Evolutionary conservation across 2,329 filamentous ascomycete species (phyloP), one percentile per base, ranked within the genome.

Genomic region (Epicoccum sorghinum): DNA sequence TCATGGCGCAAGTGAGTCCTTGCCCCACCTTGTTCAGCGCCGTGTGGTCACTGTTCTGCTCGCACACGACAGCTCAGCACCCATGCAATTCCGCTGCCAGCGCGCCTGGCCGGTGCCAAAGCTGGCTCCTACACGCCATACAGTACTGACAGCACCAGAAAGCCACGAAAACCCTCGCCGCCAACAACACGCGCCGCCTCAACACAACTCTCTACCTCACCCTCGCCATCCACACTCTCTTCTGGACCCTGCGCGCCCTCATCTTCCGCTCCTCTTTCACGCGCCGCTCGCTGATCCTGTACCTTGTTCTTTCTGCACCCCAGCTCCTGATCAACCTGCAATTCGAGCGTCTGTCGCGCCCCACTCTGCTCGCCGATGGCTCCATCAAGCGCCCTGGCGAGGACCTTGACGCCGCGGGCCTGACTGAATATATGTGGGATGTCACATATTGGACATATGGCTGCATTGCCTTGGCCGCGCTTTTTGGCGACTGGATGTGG

Each of bases 341-440:
- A 67, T 88, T 99, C 58, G 95, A 99, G 76, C 83, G 84, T 41
- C 86, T 92, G 7, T 91, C 90, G 10, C 89, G 93, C 8, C 95
- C 95, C 23, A 87, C 81, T 57, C 90, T 88, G 71, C 85, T 86
- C 61, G 73, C 86, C 22, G 62, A 67, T 47, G 75, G 75, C 54
- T 82, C 87, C n/a, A 80, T 98, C 58, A 87, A 85, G 72, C 86
- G 83, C 29, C 81, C 90, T 0, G 93, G 95, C 38, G 93, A 98
- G 73, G 95, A 99, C 74, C 84, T 99, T 46, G 86, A 89, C 47
- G 90, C 91, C 8, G 84, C 88, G 30, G 95, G 95, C 4, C 78
- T 99, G 79, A 98, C 93, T 9, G 95, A 97, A 78, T 98, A 96
- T 80, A 91, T 98, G 89, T 99, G 96, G 83, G 95, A 99, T 77